phyloP scores from a whole-genome alignment of 1,139 yeast genomes.

The Saccharomyces uvarum region DNA sequence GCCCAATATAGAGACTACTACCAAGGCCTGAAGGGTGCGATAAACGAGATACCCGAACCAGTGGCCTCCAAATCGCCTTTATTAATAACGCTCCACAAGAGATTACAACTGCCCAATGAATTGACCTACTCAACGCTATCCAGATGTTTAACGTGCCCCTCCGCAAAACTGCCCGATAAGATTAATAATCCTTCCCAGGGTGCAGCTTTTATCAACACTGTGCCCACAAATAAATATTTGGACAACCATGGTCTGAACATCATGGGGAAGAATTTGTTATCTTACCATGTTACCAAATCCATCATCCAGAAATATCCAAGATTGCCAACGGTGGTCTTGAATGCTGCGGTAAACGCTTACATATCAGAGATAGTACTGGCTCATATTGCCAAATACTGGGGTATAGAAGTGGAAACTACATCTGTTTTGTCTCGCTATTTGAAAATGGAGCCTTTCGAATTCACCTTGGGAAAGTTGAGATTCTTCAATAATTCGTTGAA shows the following conservation, averaged over 20 bases:
- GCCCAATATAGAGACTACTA: constrained; percentile 23
- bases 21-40: constrained; percentile 15
- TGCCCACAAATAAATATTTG: constrained; percentile 42
- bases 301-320: constrained; percentile 77
- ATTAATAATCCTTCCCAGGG: constrained; percentile 11
- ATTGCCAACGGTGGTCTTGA: constrained; percentile 71
- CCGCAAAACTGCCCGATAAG: constrained; percentile 31
- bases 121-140: constrained; percentile 66
- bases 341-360: constrained; percentile 65
- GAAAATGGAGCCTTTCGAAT: constrained; percentile 58
- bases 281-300: constrained; percentile 69
- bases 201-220: constrained; percentile 17
- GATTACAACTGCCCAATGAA: constrained; percentile 53
- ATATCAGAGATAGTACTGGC: constrained; percentile 58
- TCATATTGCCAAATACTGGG: constrained; percentile 72
- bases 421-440: constrained; percentile 61
- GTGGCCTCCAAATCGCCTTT: constrained; percentile 56
- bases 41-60: constrained; percentile 35
- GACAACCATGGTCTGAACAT: constrained; percentile 75
- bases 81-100: constrained; percentile 69
- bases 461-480: constrained; percentile 60
- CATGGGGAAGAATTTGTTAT: constrained; percentile 71
- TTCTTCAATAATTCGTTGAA: constrained; percentile 32
- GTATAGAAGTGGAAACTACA: constrained; percentile 68
- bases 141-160: constrained; percentile 59